These are phyloP conservation scores for Boletus smithii DNA, from an alignment of 1,284 basidiomycete species.

Conservation along the genomic window DNA sequence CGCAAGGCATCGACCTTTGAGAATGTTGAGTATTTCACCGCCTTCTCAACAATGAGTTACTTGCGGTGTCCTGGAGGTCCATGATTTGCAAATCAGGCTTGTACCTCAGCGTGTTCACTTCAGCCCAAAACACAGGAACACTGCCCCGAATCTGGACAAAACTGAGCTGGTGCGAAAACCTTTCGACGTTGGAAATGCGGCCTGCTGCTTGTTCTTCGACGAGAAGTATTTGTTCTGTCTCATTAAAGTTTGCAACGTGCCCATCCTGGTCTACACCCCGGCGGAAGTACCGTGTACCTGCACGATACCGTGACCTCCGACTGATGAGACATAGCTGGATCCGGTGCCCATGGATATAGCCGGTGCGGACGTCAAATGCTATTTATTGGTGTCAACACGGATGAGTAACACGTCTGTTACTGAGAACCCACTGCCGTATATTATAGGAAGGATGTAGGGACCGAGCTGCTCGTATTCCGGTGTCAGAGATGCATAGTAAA, in stretches of 20 bases:
- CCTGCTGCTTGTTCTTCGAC: conserved; percentile 56
- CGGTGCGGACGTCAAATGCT: conserved; percentile 87
- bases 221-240: conserved; percentile 91
- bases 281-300: conserved; percentile 96
- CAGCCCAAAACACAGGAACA: conserved; percentile 95
- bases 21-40: conserved; percentile 5
- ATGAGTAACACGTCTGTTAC: conserved; percentile 6
- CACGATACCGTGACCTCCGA: conserved; percentile 88
- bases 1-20: conserved; percentile 68
- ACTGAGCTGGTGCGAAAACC: conserved; percentile 64
- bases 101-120: conserved; percentile 94
- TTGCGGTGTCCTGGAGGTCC: conserved; percentile 82
- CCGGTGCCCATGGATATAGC: conserved; percentile 75
- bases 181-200: conserved; percentile 45
- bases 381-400: conserved; percentile 11
- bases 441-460: conserved; percentile 86
- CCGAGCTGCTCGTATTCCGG: conserved; percentile 55
- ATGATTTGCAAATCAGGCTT: conserved; percentile 97
- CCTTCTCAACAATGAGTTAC: conserved; percentile 24
- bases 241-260: conserved; percentile 89
- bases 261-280: conserved; percentile 87
- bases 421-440: conserved; percentile 83
- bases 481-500: conserved; percentile 9
- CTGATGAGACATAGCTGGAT: conserved; percentile 89
- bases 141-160: conserved; percentile 94